phyloP scores from a whole-genome alignment of 2,329 filamentous ascomycete genomes.

The Trichoderma citrinoviride region DNA sequence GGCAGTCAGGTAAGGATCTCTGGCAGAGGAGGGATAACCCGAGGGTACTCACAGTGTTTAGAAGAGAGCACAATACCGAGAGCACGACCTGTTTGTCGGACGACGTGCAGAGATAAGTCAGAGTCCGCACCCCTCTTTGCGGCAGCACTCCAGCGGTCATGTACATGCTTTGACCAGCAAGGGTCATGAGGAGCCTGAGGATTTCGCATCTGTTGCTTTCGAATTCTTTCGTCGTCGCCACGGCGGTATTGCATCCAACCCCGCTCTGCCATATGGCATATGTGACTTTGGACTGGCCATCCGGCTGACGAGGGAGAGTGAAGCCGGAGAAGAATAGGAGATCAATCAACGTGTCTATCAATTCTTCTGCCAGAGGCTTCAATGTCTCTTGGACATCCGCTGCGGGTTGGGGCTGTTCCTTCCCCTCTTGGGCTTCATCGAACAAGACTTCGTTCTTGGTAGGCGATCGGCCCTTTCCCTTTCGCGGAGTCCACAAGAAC shows the following conservation, averaged over 20 bases:
- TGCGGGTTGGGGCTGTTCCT: slow-evolving; percentile 45
- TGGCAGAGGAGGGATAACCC: neutral
- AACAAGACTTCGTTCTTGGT: slow-evolving; percentile 75
- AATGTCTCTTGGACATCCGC: slow-evolving; percentile 72
- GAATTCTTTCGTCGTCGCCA: slow-evolving; percentile 84
- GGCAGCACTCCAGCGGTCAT: slow-evolving; percentile 77
- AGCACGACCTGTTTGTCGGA: slow-evolving; percentile 89
- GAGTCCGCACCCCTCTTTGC: slow-evolving; percentile 74
- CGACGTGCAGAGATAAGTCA: slow-evolving; percentile 86
- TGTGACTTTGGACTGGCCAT: slow-evolving; percentile 74
- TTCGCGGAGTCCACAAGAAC: slow-evolving; percentile 84
- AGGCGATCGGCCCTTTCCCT: slow-evolving; percentile 66
- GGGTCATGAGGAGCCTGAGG: slow-evolving; percentile 76
- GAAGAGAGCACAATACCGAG: slow-evolving; percentile 83
- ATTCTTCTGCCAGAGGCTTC: slow-evolving; percentile 85
- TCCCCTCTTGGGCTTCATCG: slow-evolving; percentile 65
- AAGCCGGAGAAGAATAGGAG: slow-evolving; percentile 89
- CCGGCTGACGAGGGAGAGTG: slow-evolving; percentile 71
- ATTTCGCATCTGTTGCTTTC: slow-evolving; percentile 93
- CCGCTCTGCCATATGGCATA: slow-evolving; percentile 98
- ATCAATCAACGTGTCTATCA: slow-evolving; percentile 86
- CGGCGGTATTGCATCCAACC: slow-evolving; percentile 87
- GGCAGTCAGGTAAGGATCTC: neutral
- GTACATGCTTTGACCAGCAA: slow-evolving; percentile 92
- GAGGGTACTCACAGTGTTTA: slow-evolving; percentile 73